phyloP scores from a whole-genome alignment of 2,329 filamentous ascomycete genomes.

The Epichloe scottii region DNA sequence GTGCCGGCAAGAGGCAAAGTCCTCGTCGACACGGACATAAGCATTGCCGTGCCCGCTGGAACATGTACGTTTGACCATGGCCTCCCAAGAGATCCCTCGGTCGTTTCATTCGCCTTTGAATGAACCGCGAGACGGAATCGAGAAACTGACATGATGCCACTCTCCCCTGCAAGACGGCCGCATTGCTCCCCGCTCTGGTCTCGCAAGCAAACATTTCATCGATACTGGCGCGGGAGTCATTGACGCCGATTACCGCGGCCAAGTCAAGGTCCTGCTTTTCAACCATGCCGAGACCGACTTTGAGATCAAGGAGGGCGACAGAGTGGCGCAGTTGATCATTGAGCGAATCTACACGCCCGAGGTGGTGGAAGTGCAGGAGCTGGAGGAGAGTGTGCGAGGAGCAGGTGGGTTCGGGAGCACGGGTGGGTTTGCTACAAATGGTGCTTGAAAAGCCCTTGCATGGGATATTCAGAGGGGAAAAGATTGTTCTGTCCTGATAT shows the following conservation, averaged over 20 bases:
- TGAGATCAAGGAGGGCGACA: constrained; percentile 69
- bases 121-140: no score
- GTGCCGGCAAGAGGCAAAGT: constrained; percentile 76
- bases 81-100: no score
- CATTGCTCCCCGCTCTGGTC: constrained; percentile 79
- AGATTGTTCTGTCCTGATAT: no score
- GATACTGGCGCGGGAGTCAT: constrained; percentile 94
- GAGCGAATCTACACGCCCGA: constrained; percentile 93
- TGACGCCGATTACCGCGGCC: constrained; percentile 91
- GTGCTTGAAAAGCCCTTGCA: no score
- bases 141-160: constrained; percentile 1
- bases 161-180: constrained; percentile 54
- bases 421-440: constrained; percentile 28
- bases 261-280: constrained; percentile 88
- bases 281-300: constrained; percentile 82
- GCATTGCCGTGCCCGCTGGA: constrained; percentile 78
- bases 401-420: constrained; percentile 89
- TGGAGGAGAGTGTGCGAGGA: constrained; percentile 83
- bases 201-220: constrained; percentile 89
- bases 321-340: constrained; percentile 83
- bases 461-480: background rate
- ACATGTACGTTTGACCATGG: constrained; percentile 54
- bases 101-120: no score
- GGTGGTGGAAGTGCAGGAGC: constrained; percentile 73
- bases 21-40: constrained; percentile 81